Base-by-base conservation (phyloP, 805 yeast species). In the Sugiyamaella floridensis region DNA sequence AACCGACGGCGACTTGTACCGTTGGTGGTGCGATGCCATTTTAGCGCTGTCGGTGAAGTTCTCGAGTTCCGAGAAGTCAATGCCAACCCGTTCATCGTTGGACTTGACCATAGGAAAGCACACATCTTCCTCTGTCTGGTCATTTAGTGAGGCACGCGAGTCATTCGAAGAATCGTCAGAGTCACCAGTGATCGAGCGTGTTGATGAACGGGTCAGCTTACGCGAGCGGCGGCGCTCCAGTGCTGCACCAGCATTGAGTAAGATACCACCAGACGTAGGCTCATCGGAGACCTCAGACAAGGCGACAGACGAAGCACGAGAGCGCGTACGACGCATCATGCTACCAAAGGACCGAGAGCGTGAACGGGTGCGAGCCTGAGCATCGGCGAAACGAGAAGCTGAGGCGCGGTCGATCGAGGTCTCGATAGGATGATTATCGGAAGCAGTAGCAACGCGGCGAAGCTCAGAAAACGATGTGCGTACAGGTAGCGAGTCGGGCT, bases 71-170 rank as follows among this genome's bases (percentile, higher is more conserved):
- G 82, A 89, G 63, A 92, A 89, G 68, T 92, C 96, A 59, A 93
- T 87, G 15, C 96, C 97, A 55, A 82, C 82, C 43, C 79, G 59
- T 22, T 80, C 73, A 12, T 75, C 73, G 52, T 77, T 80, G 55
- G 84, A 85, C 3, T 86, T 82, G 48, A 81, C 72, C 88, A 89
- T 85, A 1, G 98, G 98, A 70, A 90, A 90, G 74, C 98, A 92
- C 45, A 92, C 99, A 77, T 92, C 97, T 63, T 92, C 98, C 0
- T 96, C 89, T 64, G 89, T 96, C 64, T 89, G 97, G 0, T 89
- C 97, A 60, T 87, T 95, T 3, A 65, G 51, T 16, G 66, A 58
- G 29, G 58, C 60, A 40, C 63, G 63, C 8, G 71, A 65, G 18
- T 60, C 70, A 9, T 64, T 62, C 20, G 64, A 67, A 16, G 60